phyloP scores from a whole-genome alignment of 768 basidiomycete genomes.

The Lentinula aciculospora region DNA sequence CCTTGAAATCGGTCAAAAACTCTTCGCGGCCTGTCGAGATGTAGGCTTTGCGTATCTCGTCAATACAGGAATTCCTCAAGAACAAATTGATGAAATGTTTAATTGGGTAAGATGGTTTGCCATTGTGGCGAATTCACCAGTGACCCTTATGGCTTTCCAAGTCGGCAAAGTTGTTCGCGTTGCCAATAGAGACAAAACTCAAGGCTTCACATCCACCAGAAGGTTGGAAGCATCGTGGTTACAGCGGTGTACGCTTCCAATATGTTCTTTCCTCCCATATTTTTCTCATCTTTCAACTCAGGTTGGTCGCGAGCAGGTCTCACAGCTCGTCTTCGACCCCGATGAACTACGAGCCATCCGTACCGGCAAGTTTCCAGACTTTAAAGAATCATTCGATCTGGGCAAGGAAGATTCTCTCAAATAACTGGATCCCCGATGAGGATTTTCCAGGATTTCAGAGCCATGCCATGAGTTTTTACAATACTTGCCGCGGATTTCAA shows the following conservation, averaged over 20 bases:
- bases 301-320: constrained; percentile 18
- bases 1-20: constrained; percentile 10
- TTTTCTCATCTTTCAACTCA: background rate
- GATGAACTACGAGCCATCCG: constrained; percentile 19
- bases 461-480: constrained; percentile 26
- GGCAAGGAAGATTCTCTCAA: constrained; percentile 25
- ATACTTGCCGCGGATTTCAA: constrained; percentile 26
- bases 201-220: constrained; percentile 20
- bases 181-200: constrained; percentile 17
- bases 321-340: constrained; percentile 20
- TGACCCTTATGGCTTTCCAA: background rate
- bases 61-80: constrained; percentile 20
- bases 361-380: constrained; percentile 22
- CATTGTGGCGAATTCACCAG: background rate
- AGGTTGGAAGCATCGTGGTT: constrained; percentile 20
- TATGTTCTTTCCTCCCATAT: background rate
- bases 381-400: constrained; percentile 32
- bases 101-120: constrained; percentile 14
- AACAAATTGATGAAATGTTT: constrained; percentile 20
- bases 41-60: constrained; percentile 27
- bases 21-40: constrained; percentile 14
- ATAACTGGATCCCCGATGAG: constrained; percentile 32
- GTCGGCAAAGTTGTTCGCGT: constrained; percentile 17
- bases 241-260: constrained; percentile 14
- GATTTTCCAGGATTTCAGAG: constrained; percentile 30